Conservation (phyloP, 1,284 basidiomycete species). For the Ceratobasidium sp. region DNA sequence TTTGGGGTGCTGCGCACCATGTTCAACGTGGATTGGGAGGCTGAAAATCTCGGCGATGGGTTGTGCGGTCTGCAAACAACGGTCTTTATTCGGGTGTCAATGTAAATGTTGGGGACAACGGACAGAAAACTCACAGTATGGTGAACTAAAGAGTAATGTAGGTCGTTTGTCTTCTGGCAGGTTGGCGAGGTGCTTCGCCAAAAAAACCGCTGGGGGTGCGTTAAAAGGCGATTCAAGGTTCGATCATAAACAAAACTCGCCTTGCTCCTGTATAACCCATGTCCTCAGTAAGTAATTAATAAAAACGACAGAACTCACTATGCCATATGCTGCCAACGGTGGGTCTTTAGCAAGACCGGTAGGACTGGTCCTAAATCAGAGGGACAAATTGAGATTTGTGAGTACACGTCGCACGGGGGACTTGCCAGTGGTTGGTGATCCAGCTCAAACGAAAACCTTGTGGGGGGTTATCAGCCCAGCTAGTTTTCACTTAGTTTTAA, state of each 20-base stretch:
- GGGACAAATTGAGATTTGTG: slow-evolving; percentile 4
- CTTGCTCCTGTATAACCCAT: slow-evolving; percentile 12
- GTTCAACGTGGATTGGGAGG: slow-evolving; percentile 76
- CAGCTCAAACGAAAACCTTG: slow-evolving; percentile 80
- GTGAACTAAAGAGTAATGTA: slow-evolving; percentile 81
- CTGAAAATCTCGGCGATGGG: slow-evolving; percentile 71
- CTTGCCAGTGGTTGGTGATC: slow-evolving; percentile 72
- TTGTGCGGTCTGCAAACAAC: slow-evolving; percentile 81
- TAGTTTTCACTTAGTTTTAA: slow-evolving; percentile 13
- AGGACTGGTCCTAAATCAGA: slow-evolving; percentile 64
- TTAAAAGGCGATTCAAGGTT: slow-evolving; percentile 23
- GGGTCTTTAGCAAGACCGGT: slow-evolving; percentile 82
- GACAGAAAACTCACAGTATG: slow-evolving; percentile 69
- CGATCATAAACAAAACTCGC: neutral
- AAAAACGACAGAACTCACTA: slow-evolving; percentile 57
- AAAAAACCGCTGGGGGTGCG: neutral
- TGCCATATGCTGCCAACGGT: slow-evolving; percentile 79
- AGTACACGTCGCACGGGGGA: slow-evolving; percentile 21
- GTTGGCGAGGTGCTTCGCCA: slow-evolving; percentile 19
- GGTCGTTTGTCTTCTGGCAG: slow-evolving; percentile 75
- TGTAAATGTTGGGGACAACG: neutral
- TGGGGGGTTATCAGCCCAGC: neutral
- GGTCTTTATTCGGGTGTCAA: slow-evolving; percentile 51
- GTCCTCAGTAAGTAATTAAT: neutral
- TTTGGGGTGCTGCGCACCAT: slow-evolving; percentile 62